Percentiles rank a stretch among this genome's conserved stretches.
Conservation (phyloP, 2,329 filamentous ascomycete genomes). For the Corynespora cassiicola region DNA sequence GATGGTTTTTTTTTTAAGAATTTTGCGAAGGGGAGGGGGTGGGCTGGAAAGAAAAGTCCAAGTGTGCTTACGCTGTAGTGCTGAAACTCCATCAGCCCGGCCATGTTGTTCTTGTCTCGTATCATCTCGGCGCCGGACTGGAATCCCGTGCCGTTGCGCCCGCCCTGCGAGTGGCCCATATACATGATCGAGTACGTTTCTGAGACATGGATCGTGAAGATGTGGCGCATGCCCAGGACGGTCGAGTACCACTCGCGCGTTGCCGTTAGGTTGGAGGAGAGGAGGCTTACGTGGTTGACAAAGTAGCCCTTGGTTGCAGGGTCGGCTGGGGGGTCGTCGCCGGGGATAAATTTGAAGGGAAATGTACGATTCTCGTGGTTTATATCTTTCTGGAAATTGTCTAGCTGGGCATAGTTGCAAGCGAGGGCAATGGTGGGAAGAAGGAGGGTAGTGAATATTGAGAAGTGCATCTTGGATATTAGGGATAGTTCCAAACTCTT, state of each 20-base stretch:
- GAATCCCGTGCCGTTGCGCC: constrained; percentile 47
- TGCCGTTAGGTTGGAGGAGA: constrained; percentile 36
- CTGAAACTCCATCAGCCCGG: constrained; percentile 41
- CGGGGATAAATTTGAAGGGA: constrained; percentile 10
- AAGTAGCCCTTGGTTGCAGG: constrained; percentile 42
- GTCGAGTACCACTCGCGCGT: constrained; percentile 43
- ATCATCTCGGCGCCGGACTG: constrained; percentile 43
- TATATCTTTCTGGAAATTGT: constrained; percentile 3
- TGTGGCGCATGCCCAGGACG: constrained; percentile 43
- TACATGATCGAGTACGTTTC: constrained; percentile 42
- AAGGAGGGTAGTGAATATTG: constrained; percentile 1
- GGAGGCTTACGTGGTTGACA: constrained; percentile 45
- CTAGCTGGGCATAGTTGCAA: constrained; percentile 11
- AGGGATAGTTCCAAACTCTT: too few species aligned
- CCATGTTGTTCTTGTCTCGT: constrained; percentile 43
- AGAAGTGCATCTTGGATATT: constrained; percentile 5
- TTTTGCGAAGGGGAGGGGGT: too few species aligned
- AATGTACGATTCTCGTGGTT: not conserved
- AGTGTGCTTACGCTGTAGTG: constrained; percentile 10
- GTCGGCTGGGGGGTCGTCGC: constrained; percentile 32
- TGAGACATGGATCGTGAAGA: constrained; percentile 41
- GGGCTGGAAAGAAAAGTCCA: not conserved
- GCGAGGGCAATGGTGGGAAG: constrained; percentile 5
- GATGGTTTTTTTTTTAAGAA: too few species aligned
- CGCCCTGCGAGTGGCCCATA: constrained; percentile 45